phyloP scores from a whole-genome alignment of 139 green algal genomes.

The Picochlorum sp. region DNA sequence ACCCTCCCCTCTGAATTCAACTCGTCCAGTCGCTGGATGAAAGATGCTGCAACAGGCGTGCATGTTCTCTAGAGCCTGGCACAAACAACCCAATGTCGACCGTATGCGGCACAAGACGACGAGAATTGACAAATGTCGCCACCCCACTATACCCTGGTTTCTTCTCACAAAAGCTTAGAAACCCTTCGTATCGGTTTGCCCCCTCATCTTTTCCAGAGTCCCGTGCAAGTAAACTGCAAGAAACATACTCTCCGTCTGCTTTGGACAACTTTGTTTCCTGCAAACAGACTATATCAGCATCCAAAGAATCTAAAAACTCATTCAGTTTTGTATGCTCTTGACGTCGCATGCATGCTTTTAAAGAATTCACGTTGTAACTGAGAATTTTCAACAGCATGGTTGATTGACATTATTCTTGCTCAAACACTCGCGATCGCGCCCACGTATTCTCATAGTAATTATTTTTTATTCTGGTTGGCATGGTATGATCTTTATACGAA shows the following conservation, averaged over 20 bases:
- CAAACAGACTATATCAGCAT: conserved; percentile 46
- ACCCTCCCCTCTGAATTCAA: conserved; percentile 49
- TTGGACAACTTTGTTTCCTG: conserved; percentile 54
- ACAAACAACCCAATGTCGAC: conserved; percentile 44
- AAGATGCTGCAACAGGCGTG: not conserved
- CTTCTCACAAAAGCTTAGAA: conserved; percentile 37
- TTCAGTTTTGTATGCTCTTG: too few relatives aligned
- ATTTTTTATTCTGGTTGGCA: too few relatives aligned
- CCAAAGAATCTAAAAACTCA: too few relatives aligned
- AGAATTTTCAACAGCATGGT: conserved; percentile 15
- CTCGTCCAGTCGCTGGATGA: conserved; percentile 16
- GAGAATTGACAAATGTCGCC: conserved; percentile 43
- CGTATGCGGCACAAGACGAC: conserved; percentile 17
- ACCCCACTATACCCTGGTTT: conserved; percentile 45
- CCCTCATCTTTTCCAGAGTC: too few relatives aligned
- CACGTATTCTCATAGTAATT: too few relatives aligned
- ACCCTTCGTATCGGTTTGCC: conserved; percentile 44
- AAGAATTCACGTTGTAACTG: conserved; percentile 37
- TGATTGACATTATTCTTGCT: not conserved
- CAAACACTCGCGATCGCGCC: too few relatives aligned
- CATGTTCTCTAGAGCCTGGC: not conserved
- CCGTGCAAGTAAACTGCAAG: not conserved
- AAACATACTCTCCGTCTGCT: conserved; percentile 26
- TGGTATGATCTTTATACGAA: too few relatives aligned
- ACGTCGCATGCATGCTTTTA: conserved; percentile 22